phyloP scores from a whole-genome alignment of 768 basidiomycete genomes.

The Serpula lacrymans region DNA sequence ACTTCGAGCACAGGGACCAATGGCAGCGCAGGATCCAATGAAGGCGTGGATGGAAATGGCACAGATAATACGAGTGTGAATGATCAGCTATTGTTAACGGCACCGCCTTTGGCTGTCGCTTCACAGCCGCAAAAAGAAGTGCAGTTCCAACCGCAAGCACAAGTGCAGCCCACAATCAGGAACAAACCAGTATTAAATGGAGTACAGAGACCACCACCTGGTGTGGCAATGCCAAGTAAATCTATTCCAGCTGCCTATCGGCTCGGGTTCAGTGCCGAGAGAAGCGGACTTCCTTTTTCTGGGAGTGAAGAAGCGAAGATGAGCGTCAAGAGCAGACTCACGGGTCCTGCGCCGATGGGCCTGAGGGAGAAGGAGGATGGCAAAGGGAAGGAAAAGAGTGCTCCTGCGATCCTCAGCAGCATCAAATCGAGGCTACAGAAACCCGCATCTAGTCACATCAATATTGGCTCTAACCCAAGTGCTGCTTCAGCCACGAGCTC shows the following conservation, averaged over 20 bases:
- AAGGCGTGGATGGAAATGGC: too few relatives aligned
- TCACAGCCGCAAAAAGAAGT: neutral
- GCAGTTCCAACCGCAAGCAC: neutral
- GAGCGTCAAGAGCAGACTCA: slow-evolving; percentile 9
- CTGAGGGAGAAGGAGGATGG: neutral
- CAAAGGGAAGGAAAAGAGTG: neutral
- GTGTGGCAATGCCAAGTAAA: slow-evolving; percentile 7
- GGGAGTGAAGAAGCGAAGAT: neutral
- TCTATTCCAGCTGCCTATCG: too few relatives aligned
- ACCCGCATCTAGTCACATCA: neutral
- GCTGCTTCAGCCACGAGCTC: too few relatives aligned
- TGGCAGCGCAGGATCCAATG: neutral
- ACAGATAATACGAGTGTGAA: too few relatives aligned
- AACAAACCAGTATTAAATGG: slow-evolving; percentile 18
- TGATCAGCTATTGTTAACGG: too few relatives aligned
- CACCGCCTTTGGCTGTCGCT: neutral
- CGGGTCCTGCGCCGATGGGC: slow-evolving; percentile 7
- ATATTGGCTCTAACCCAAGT: too few relatives aligned
- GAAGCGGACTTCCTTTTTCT: too few relatives aligned
- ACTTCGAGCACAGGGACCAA: slow-evolving; percentile 5
- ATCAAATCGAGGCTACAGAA: slow-evolving; percentile 7
- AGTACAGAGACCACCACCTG: slow-evolving; percentile 25
- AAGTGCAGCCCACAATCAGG: slow-evolving; percentile 2
- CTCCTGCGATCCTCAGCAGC: neutral
- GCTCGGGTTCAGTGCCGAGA: too few relatives aligned